Percentiles rank a stretch among this genome's conserved stretches.
These are phyloP conservation scores for Lumnitzera racemosa DNA, from an alignment of 345 rosid species.

Conservation along the genomic window DNA sequence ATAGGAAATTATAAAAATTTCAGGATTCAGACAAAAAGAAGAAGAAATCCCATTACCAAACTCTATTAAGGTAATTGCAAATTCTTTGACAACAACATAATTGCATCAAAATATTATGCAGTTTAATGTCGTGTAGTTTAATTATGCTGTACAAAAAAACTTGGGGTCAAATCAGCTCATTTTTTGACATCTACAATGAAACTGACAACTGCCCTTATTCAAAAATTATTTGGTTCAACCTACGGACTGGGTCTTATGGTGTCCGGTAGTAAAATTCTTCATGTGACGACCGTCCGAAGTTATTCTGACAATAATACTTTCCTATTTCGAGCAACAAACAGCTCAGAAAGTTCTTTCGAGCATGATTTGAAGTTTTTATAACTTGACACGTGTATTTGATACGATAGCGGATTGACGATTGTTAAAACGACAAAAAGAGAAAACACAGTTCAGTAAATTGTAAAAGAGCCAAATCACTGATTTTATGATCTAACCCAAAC, in stretches of 20 bases:
- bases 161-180: slow-evolving; percentile 14
- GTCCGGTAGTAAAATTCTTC: no score
- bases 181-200: background rate
- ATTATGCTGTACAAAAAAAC: background rate
- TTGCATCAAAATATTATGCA: background rate
- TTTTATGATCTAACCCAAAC: no score
- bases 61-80: slow-evolving; percentile 14
- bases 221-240: background rate
- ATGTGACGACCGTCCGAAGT: no score
- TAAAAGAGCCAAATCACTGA: no score
- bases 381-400: no score
- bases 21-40: slow-evolving; percentile 27
- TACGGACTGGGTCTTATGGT: background rate
- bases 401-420: no score
- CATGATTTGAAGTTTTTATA: no score
- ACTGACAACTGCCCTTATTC: background rate
- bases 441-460: no score
- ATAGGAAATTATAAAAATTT: background rate
- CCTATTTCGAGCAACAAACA: no score
- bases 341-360: no score
- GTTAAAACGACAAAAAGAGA: no score
- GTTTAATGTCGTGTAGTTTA: slow-evolving; percentile 3
- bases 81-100: slow-evolving; percentile 22
- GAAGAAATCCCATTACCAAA: slow-evolving; percentile 22
- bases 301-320: no score